Base-by-base conservation (phyloP, 1,284 basidiomycete genomes). In the Sanghuangporus weigelae region DNA sequence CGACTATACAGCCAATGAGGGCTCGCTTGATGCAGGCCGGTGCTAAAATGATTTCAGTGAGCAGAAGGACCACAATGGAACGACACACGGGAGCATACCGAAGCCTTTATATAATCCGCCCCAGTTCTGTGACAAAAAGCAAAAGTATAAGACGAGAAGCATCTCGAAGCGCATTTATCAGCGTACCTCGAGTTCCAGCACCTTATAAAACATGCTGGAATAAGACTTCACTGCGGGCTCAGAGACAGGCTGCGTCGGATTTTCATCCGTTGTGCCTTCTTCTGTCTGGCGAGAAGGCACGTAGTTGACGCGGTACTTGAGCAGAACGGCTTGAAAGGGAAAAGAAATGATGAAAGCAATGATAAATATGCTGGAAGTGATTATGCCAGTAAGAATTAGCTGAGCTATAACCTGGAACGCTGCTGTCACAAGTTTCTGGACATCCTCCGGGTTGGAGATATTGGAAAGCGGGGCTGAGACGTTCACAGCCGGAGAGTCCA, bases 201-300 rank as follows among this genome's bases (percentile, higher is more conserved):
- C 90, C 53, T 94, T 82, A 63, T 71, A 72, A 68, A 93, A 73
- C 84, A 95, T 95, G n/a, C 79, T 83, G 69, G 90, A 81, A 77
- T 79, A 84, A 1, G 77, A 76, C 1, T 80, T 82, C 57, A 90
- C 79, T n/a, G 87, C 80, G 63, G 87, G 87, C 10, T 89, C 89
- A 3, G 89, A 90, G 69, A 90, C 85, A 0, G 89, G 84, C 70
- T 87, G 81, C n/a, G 83, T 85, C 60, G 82, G 86, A 26, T 87
- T 89, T 71, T 92, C 89, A 42, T n/a, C 16, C 40, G 2, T n/a
- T 42, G 2, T 42, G 38, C 82, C 77, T 73, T 95, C 93, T 38
- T 95, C 79, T 49, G 90, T 90, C n/a, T 95, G 84, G 40, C 90
- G 90, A 72, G 87, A 90, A 2, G 89, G 89, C 70, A 90, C 90